phyloP scores from a whole-genome alignment of 2,329 filamentous ascomycete genomes.

The Stenocarpella maydis region DNA sequence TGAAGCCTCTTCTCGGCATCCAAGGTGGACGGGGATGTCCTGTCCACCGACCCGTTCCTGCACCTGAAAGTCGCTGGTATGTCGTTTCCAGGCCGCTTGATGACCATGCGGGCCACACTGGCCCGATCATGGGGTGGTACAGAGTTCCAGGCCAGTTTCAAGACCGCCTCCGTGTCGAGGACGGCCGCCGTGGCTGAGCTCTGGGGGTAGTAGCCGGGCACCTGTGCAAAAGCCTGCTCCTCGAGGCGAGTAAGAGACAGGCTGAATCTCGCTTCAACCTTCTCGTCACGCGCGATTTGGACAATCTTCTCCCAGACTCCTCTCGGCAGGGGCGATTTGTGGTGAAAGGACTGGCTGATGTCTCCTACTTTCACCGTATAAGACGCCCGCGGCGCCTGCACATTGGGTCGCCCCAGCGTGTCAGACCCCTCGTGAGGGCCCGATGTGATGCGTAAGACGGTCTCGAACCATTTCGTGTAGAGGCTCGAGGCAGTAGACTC shows the following conservation, averaged over 20 bases:
- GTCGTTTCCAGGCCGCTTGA: background rate
- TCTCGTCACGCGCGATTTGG: too few relatives aligned
- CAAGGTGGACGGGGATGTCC: background rate
- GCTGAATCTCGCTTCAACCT: background rate
- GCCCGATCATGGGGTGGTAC: background rate
- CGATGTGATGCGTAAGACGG: constrained; percentile 15
- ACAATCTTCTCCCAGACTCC: constrained; percentile 22
- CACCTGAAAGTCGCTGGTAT: background rate
- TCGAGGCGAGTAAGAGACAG: background rate
- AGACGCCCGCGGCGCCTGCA: background rate
- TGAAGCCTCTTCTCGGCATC: background rate
- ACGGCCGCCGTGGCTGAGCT: background rate
- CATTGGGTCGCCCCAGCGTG: background rate
- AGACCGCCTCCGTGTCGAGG: background rate
- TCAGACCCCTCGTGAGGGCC: background rate
- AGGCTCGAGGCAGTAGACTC: background rate
- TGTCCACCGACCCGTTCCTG: background rate
- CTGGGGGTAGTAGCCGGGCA: background rate
- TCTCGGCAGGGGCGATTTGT: constrained; percentile 12
- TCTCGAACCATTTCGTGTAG: constrained; percentile 26
- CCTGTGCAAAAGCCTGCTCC: background rate
- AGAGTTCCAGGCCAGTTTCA: background rate
- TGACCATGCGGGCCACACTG: background rate
- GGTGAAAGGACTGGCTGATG: background rate
- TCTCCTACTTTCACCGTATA: background rate